Conservation (phyloP, 1,139 yeast genomes). For the Candida sp. region DNA sequence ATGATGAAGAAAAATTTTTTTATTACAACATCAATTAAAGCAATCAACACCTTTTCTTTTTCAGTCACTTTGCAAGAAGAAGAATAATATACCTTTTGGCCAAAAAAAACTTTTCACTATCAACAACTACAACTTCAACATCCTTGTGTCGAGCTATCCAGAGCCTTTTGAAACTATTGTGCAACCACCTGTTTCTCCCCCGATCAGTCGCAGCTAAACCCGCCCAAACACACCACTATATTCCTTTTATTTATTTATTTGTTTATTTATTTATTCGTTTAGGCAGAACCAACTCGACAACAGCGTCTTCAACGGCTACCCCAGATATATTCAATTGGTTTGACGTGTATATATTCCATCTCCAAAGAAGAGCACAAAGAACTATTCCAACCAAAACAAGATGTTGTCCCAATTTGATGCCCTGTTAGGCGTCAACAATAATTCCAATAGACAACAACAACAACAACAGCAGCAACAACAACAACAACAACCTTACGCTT, state of each 20-base stretch:
- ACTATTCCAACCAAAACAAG: background rate
- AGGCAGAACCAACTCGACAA: background rate
- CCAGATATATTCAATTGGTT: background rate
- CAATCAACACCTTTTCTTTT: conserved; percentile 1
- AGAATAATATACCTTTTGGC: too few species aligned
- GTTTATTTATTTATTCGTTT: background rate
- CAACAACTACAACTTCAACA: background rate
- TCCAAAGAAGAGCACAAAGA: background rate
- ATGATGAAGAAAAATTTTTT: background rate
- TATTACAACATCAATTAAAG: background rate
- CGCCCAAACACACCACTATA: background rate
- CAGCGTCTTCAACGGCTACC: background rate
- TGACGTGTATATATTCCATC: background rate
- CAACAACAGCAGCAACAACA: conserved; percentile 1
- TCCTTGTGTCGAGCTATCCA: background rate
- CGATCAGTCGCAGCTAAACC: too few species aligned
- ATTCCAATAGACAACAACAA: background rate
- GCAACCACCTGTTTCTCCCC: background rate
- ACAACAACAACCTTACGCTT: conserved; percentile 10
- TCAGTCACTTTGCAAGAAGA: background rate
- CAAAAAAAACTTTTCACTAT: background rate
- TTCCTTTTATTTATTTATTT: background rate
- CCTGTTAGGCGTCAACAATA: background rate
- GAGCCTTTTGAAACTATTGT: background rate
- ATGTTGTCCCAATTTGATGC: conserved; percentile 5